Evolutionary conservation across 2,329 filamentous ascomycete species (phyloP).

Genomic region (Fusarium napiforme): DNA sequence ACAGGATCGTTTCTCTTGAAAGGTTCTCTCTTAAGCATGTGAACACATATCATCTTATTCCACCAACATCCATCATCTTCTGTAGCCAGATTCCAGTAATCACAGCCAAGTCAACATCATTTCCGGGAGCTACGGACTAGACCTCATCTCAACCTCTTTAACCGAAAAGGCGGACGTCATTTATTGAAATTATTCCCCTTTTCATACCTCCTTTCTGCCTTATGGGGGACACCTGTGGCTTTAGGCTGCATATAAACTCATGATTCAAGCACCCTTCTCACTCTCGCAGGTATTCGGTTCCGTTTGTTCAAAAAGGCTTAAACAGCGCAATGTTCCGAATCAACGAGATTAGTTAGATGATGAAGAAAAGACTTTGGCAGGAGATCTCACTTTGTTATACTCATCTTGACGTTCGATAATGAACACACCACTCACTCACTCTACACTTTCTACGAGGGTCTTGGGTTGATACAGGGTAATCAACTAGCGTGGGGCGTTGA

Average conservation of each 20-base stretch:
- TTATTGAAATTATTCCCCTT: not conserved
- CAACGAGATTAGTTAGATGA: not conserved
- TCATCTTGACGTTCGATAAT: not conserved
- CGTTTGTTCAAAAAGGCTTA: not conserved
- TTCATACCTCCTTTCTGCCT: not conserved
- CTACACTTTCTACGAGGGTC: not conserved
- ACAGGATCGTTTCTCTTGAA: not conserved
- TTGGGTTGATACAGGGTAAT: constrained; percentile 20
- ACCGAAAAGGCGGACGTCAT: constrained; percentile 5
- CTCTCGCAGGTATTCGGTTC: not conserved
- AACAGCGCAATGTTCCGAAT: not conserved
- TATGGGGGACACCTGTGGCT: not conserved
- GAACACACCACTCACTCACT: not conserved
- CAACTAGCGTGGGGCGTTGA: not conserved
- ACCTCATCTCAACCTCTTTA: constrained; percentile 7
- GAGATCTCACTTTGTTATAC: not conserved
- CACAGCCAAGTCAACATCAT: constrained; percentile 7
- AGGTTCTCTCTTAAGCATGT: not conserved
- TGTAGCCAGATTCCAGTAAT: constrained; percentile 34
- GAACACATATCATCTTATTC: constrained; percentile 11
- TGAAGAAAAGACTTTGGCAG: not conserved
- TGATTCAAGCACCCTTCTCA: not conserved
- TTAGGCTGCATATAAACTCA: constrained; percentile 13
- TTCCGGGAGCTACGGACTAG: constrained; percentile 4
- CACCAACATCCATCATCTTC: constrained; percentile 39